Evolutionary conservation across 257 asterid genomes (phyloP), one percentile per base, ranked within the genome.

Genomic region (Petrea volubilis): DNA sequence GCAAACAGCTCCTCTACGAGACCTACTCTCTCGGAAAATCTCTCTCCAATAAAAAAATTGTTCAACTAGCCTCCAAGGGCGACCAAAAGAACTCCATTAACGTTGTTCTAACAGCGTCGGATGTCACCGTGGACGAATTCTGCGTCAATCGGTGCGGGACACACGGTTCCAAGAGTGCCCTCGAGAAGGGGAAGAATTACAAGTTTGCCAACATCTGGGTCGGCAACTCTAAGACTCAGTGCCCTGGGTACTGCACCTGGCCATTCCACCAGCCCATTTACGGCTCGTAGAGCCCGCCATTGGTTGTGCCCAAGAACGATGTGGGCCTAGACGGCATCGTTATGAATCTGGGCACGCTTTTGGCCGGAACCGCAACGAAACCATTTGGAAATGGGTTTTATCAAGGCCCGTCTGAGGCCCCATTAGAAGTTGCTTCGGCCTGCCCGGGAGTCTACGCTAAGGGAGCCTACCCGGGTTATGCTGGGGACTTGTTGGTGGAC

Each of bases 81-180:
- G 61, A 33, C 6, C 57, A 43, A 8, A 47, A 5, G 72, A 72
- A 87, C 67, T 83, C 94, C 17, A 64, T 85, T 43, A 87, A 85
- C 75, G 71, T 81, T 11, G 89, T 85, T 0, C 60, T 81, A 0
- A 85, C 91, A 11, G 83, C 91, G 1, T 69, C 83, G 0, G 89
- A 87, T 51, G 94, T 87, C 28, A 38, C 73, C 8, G 83, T 75
- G 20, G 78, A 67, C 2, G 86, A 87, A 7, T 79, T 87, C 75
- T 87, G 91, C 67, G 41, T 80, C 1, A 85, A 76, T 74, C 63
- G 81, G 10, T 87, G 94, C 55, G 94, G 94, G 18, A 82, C 86
- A 43, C 91, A 83, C 34, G 89, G 83, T 25, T 72, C 80, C 74
- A 77, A 71, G 33, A 59, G 5, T 57, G 17, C 68, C 38, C 27